Evolutionary conservation across 2,329 filamentous ascomycete species (phyloP), one percentile per base, ranked within the genome.

Genomic region (Dissoconium aciculare): DNA sequence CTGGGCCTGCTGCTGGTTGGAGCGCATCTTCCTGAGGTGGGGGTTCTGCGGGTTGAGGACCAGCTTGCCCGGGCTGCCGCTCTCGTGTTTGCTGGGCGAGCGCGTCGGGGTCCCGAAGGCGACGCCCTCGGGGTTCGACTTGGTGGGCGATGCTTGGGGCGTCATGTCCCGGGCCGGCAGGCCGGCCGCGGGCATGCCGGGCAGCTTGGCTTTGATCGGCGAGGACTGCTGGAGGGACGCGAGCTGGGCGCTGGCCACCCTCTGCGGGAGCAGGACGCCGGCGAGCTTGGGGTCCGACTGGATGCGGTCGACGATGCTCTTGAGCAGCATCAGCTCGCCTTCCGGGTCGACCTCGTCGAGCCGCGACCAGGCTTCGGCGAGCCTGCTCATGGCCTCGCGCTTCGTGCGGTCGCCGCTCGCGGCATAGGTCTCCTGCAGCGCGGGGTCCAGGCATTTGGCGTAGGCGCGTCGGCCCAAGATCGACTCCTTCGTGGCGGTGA

Each of bases 311-410:
- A 91, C 66, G 41, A 92, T 70, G 34, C 72, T 69, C 47, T 75
- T 79, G 49, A 98, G 66, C 11, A 98, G 66, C 42, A 92, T 74
- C 46, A 87, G 89, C 24, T 85, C 73, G 11, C 85, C 85, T 52
- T 94, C 87, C 0, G 87, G 87, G 47, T 98, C 87, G 16, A 87
- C 66, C 26, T 80, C 73, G 53, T 95, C 82, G 17, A 98, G 66
- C 9, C 75, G 69, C 4, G 76, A 78, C 63, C 89, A 91, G 0
- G 87, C 85, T 52, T 92, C 81, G 0, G 81, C 82, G 9, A 94
- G 65, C 40, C 74, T 73, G 3, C 79, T 80, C 16, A 95, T 67
- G 0, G 83, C 83, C 45, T 93, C 83, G 19, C 85, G 71, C 53
- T 89, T 91, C n/a, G 63, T 21, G 17, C 42, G 35, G 26, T 51